A percentile compares a stretch with the other conserved stretches of the same genome.
These are phyloP conservation scores for Fusarium foetens DNA, from an alignment of 2,329 filamentous ascomycete genomes.

Conservation along the genomic window DNA sequence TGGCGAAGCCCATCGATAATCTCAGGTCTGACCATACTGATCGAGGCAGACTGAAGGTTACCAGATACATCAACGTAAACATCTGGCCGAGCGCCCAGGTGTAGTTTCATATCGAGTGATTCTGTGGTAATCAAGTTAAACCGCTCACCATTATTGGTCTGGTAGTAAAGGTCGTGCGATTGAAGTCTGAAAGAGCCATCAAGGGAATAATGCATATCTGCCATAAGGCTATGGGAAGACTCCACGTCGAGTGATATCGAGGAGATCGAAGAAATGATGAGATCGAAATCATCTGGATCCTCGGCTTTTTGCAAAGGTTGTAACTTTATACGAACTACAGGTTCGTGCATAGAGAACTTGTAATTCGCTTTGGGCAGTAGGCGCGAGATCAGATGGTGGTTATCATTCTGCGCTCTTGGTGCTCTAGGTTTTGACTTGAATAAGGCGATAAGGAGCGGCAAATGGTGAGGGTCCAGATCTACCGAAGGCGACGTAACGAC, in stretches of 20 bases:
- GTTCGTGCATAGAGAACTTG: constrained; percentile 96
- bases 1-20: constrained; percentile 93
- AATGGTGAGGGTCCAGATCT: constrained; percentile 90
- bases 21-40: constrained; percentile 90
- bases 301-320: constrained; percentile 76
- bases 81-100: constrained; percentile 86
- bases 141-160: constrained; percentile 82
- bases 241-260: constrained; percentile 93
- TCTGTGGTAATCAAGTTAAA: constrained; percentile 91
- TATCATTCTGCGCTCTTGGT: constrained; percentile 52
- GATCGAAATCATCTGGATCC: constrained; percentile 85
- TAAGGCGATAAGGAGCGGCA: constrained; percentile 85
- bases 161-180: constrained; percentile 92
- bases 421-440: constrained; percentile 65
- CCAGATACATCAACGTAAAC: constrained; percentile 83
- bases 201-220: constrained; percentile 87
- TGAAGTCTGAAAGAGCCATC: constrained; percentile 84
- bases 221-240: constrained; percentile 89
- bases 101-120: constrained; percentile 84
- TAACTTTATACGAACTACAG: constrained; percentile 88
- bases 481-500: constrained; percentile 96
- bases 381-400: constrained; percentile 81
- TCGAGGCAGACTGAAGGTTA: constrained; percentile 84
- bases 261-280: constrained; percentile 94
- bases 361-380: constrained; percentile 92